Evolutionary conservation across 768 basidiomycete genomes (phyloP).

Genomic region (Boletus huronensis): DNA sequence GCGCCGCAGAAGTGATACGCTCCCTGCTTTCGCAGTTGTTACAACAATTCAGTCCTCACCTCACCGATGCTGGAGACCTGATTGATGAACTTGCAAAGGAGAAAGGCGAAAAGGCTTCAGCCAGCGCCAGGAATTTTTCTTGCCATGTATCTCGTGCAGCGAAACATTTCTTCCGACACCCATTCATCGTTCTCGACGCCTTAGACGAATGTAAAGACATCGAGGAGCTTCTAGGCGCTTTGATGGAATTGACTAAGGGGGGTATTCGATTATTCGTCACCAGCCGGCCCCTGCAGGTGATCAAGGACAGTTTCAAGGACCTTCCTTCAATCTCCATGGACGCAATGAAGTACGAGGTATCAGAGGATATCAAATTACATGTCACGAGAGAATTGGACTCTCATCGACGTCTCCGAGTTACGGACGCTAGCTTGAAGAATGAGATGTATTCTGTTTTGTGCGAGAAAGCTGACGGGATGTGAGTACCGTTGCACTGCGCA

Average conservation of each 20-base stretch:
- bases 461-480: slow-evolving; percentile 14
- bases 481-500: background rate
- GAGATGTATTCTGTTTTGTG: slow-evolving; percentile 1
- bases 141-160: slow-evolving; percentile 1
- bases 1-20: slow-evolving; percentile 8
- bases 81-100: background rate
- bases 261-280: slow-evolving; percentile 6
- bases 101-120: background rate
- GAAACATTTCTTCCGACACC: background rate
- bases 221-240: background rate
- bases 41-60: background rate
- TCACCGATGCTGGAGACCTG: background rate
- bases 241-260: background rate
- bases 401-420: background rate
- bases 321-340: slow-evolving; percentile 6
- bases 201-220: slow-evolving; percentile 15
- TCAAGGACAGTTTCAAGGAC: background rate
- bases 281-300: slow-evolving; percentile 12
- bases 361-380: slow-evolving; percentile 5
- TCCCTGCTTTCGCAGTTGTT: slow-evolving; percentile 18
- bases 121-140: background rate
- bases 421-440: background rate
- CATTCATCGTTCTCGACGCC: slow-evolving; percentile 12
- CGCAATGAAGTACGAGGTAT: background rate
- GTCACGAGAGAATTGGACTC: slow-evolving; percentile 8